These are phyloP conservation scores for Echinochloa phyllopogon DNA, from an alignment of 176 grass and related monocot genomes.

Conservation along the genomic window DNA sequence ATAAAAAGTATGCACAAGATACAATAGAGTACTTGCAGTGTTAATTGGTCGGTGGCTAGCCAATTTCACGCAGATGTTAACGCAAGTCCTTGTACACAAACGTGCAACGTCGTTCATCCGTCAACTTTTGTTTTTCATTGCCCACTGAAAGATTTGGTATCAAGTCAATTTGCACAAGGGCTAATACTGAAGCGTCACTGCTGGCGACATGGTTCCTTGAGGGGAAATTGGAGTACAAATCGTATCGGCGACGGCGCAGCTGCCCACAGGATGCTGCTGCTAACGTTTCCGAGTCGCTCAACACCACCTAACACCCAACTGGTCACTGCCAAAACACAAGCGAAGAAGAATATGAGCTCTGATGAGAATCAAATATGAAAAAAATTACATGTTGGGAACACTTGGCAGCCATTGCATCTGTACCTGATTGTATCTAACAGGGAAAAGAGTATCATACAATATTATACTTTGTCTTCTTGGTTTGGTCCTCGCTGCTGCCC, in stretches of 20 bases:
- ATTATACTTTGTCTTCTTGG: slow-evolving; percentile 31
- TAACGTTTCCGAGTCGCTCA: slow-evolving; percentile 49
- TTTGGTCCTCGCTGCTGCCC: slow-evolving; percentile 28
- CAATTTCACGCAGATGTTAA: slow-evolving; percentile 44
- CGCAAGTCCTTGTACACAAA: slow-evolving; percentile 40
- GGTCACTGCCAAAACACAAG: slow-evolving; percentile 43
- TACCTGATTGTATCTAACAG: slow-evolving; percentile 22
- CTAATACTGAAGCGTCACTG: slow-evolving; percentile 47
- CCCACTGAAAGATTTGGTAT: slow-evolving; percentile 18
- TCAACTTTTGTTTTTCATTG: slow-evolving; percentile 31
- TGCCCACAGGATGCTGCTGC: slow-evolving; percentile 18
- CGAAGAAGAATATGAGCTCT: slow-evolving; percentile 30
- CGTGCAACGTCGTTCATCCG: slow-evolving; percentile 15
- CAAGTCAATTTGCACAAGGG: slow-evolving; percentile 36
- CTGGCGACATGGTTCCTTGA: slow-evolving; percentile 31
- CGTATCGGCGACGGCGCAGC: slow-evolving; percentile 31
- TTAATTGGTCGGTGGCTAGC: slow-evolving; percentile 44
- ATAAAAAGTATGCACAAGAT: slow-evolving; percentile 8
- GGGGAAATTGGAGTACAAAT: slow-evolving; percentile 26
- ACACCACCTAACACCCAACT: slow-evolving; percentile 41
- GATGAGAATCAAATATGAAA: background rate
- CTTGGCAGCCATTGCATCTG: slow-evolving; percentile 29
- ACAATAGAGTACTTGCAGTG: slow-evolving; percentile 8
- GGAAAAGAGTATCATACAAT: slow-evolving; percentile 27
- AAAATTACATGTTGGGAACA: slow-evolving; percentile 29